Evolutionary conservation across 345 rosid species (phyloP), one percentile per base, ranked within the genome.

Genomic region (Linum lewisii): DNA sequence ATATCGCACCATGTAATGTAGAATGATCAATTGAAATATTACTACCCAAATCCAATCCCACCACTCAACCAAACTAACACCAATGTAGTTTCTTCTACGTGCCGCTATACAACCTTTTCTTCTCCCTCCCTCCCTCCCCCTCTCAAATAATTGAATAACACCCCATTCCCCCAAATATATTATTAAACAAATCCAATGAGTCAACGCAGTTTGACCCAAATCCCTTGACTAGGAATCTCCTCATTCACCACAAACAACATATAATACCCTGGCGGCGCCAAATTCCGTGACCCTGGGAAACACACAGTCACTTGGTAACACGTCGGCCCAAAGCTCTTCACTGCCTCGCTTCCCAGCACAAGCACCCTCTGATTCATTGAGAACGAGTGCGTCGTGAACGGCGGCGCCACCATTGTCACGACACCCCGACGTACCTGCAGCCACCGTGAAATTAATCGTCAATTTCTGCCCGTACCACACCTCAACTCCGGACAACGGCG

Each of bases 221-320:
- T 67, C 62, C 95, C 98, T 54, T 72, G 64, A 57, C 98, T 85
- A 0, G 98, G 95, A 71, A 80, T 66, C 16, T 64, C 65, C 63
- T 75, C 84, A 69, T 91, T 82, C 44, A 85, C 88, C 59, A 87
- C 84, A 58, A 73, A 85, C 15, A 87, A 59, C 63, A 87, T 68
- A 67, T 91, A 91, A 61, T 79, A 84, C 53, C 98, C 96, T 2
- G 78, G 22, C 21, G 90, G 95, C 3, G 98, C 95, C 6, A 88
- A 67, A 60, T 20, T 67, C 0, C 37, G 70, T 0, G 96, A 74
- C 0, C 24, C 54, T 1, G 98, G 96, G 0, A 70, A 44, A n/a
- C 55, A 79, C 8, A 79, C 83, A 51, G 68, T 58, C 50, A 87
- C 65, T 59, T 68, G 70, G 38, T 79, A 85, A 15, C 9, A 61